phyloP scores from a whole-genome alignment of 768 basidiomycete genomes.

The Melanogaster broomeanus region DNA sequence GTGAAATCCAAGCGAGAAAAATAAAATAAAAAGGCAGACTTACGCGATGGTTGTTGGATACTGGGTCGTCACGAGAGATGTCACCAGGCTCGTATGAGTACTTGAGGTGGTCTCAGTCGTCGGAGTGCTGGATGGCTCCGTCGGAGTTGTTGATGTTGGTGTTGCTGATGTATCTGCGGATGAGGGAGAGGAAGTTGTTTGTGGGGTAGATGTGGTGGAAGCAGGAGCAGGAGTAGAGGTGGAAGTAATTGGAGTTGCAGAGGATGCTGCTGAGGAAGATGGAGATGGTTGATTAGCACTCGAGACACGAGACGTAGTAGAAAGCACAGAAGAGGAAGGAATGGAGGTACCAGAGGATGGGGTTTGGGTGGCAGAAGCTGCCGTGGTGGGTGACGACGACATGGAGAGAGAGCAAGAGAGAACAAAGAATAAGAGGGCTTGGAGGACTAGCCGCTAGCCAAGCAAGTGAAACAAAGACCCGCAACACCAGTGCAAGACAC shows the following conservation, averaged over 20 bases:
- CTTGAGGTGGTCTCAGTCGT: neutral
- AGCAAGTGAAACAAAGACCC: too few species aligned
- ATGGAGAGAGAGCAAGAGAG: constrained; percentile 9
- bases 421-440: too few species aligned
- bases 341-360: constrained; percentile 18
- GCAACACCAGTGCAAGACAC: too few species aligned
- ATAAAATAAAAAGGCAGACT: neutral
- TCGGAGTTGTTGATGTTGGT: neutral
- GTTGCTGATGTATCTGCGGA: neutral
- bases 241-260: neutral
- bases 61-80: constrained; percentile 17
- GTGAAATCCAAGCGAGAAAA: neutral
- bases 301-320: constrained; percentile 1
- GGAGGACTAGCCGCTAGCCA: too few species aligned
- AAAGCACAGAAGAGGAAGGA: constrained; percentile 10
- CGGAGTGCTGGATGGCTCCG: neutral
- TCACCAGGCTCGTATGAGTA: neutral
- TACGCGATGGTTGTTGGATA: constrained; percentile 18
- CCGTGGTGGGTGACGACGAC: constrained; percentile 12
- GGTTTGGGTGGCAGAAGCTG: neutral
- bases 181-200: constrained; percentile 1
- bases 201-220: constrained; percentile 4
- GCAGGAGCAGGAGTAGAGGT: neutral
- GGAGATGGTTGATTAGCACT: constrained; percentile 17
- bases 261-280: constrained; percentile 5